Evolutionary conservation across 2,329 filamentous ascomycete species (phyloP).

Genomic region (Stachybotrys echinatus): DNA sequence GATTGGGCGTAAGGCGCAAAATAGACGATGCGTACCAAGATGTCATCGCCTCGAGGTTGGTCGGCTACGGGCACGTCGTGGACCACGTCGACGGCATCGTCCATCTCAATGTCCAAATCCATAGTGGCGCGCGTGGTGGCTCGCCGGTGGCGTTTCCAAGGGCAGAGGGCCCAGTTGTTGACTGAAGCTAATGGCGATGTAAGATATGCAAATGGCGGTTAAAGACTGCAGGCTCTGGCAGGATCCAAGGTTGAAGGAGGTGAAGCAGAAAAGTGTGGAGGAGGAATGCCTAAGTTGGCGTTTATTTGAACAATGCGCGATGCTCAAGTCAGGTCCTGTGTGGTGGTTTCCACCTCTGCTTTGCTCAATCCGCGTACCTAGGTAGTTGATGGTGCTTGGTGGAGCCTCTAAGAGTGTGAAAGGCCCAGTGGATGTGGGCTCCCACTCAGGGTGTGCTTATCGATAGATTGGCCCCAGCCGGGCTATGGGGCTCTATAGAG

Average conservation of each 20-base stretch:
- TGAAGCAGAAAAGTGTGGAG: neutral
- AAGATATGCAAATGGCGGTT: no score
- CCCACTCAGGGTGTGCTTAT: neutral
- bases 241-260: no score
- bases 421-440: no score
- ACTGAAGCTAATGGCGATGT: neutral
- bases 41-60: slow-evolving; percentile 26
- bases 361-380: no score
- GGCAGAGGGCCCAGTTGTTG: neutral
- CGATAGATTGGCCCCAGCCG: neutral
- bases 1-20: neutral
- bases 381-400: no score
- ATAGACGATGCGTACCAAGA: slow-evolving; percentile 23
- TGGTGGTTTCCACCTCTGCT: neutral
- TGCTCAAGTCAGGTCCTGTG: neutral
- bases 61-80: slow-evolving; percentile 20
- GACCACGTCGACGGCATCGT: slow-evolving; percentile 43
- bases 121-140: slow-evolving; percentile 33
- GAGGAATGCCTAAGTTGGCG: neutral
- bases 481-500: no score
- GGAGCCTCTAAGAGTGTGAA: no score
- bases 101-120: slow-evolving; percentile 71
- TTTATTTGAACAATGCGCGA: neutral
- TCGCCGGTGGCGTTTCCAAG: neutral
- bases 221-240: no score